Base-by-base conservation (phyloP, 148 eudicot genomes). In the Vaccinium myrtillus region DNA sequence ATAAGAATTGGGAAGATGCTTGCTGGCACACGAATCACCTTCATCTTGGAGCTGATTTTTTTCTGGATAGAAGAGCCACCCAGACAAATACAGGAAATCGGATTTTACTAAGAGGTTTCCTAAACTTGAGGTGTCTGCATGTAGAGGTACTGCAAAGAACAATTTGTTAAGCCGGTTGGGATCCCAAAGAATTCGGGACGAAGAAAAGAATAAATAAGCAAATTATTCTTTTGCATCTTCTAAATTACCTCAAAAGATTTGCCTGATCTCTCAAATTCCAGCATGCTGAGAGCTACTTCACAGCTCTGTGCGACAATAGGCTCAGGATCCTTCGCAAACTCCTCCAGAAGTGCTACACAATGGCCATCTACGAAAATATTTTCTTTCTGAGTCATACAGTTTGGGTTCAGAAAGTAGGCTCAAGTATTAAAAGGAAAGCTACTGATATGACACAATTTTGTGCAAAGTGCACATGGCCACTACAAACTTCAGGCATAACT, bases 221-320 rank as follows among this genome's bases (percentile, higher is more conserved):
- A 39, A 75, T 46, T 51, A 61, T 39, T 21, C n/a, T 19, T 59
- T 59, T 46, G 25, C n/a, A 71, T 43, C 21, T 80, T 71, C 56
- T 43, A 39, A 8, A n/a, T 84, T 91, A 93, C 99, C 97, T 95
- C 98, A 75, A 97, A 97, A 14, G 95, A 88, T 91, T 94, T 43
- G 46, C 46, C 46, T 0, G 46, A 43, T 43, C 46, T 43, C 46
- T 43, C 46, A 0, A 43, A 43, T 91, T 84, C 99, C 21, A 96
- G 95, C 99, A 96, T 96, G 93, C 99, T 93, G 43, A 97, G 94
- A 80, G 99, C 99, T 83, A 97, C 99, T 87, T 97, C 98, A 86
- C 99, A 97, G 84, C 99, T 97, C 89, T 97, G 98, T n/a, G 98
- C 90, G 86, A 95, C 99, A 65, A 97, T 89, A 71, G 98, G 98